Evolutionary conservation across 192 early-diverging fungal species (phyloP).

Genomic region (Gonapodya prolifera): DNA sequence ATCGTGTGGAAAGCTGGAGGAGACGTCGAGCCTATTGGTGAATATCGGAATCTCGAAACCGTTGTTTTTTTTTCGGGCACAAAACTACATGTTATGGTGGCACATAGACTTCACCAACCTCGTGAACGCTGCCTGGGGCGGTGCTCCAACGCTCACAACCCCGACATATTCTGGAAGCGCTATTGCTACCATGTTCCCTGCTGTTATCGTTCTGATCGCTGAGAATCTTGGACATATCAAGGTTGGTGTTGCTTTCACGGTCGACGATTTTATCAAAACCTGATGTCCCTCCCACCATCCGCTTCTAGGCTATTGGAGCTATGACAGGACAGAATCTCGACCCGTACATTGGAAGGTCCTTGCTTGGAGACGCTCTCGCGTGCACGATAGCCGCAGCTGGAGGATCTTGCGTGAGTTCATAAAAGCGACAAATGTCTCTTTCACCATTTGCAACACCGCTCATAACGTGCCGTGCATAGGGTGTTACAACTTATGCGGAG

Average conservation of each 20-base stretch:
- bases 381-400: slow-evolving; percentile 28
- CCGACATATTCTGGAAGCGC: slow-evolving; percentile 29
- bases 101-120: slow-evolving; percentile 23
- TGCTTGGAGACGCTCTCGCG: slow-evolving; percentile 43
- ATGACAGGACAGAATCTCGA: slow-evolving; percentile 30
- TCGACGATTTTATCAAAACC: no score
- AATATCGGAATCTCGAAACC: no score
- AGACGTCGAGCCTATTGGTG: no score
- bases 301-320: slow-evolving; percentile 32
- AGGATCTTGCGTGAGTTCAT: no score
- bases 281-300: no score
- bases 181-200: slow-evolving; percentile 36
- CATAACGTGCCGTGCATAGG: no score
- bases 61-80: no score
- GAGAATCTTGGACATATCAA: slow-evolving; percentile 43
- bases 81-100: no score
- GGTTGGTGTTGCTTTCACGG: not conserved
- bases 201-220: slow-evolving; percentile 31
- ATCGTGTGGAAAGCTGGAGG: no score
- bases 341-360: slow-evolving; percentile 35
- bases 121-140: slow-evolving; percentile 30
- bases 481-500: slow-evolving; percentile 42
- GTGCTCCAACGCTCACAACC: slow-evolving; percentile 22
- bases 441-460: no score
- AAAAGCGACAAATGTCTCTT: no score